Conservation (phyloP, 2,329 filamentous ascomycete genomes). For the Penicillium decumbens region DNA sequence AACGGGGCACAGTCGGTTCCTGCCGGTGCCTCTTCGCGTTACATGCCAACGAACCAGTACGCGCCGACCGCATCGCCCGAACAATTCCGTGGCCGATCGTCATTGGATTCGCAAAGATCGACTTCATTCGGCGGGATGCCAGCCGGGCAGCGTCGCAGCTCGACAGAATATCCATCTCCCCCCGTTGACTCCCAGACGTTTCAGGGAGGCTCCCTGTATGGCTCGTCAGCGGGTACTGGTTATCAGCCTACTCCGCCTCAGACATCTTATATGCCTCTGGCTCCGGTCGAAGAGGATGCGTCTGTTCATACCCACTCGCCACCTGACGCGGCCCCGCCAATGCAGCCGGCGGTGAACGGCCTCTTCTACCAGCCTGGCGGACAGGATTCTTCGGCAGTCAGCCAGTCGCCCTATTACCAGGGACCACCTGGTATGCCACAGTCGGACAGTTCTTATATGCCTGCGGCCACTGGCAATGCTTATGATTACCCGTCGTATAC, state of each 20-base stretch:
- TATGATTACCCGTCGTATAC: constrained; percentile 41
- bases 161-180: constrained; percentile 34
- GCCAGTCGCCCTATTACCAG: constrained; percentile 27
- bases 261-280: constrained; percentile 37
- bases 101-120: constrained; percentile 46
- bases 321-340: constrained; percentile 15
- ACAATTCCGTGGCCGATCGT: constrained; percentile 47
- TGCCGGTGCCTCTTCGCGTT: constrained; percentile 37
- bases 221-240: constrained; percentile 29
- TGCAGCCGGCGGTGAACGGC: constrained; percentile 25
- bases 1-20: constrained; percentile 33
- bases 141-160: constrained; percentile 34
- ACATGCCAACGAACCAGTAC: constrained; percentile 44
- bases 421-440: constrained; percentile 19
- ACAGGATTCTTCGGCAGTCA: constrained; percentile 5
- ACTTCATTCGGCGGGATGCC: constrained; percentile 32
- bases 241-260: constrained; percentile 39
- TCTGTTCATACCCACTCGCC: constrained; percentile 28
- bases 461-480: constrained; percentile 23
- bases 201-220: constrained; percentile 29
- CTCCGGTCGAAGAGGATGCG: constrained; percentile 39
- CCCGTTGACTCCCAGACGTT: constrained; percentile 33
- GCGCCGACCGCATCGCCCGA: constrained; percentile 51
- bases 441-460: constrained; percentile 20
- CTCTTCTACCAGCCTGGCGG: constrained; percentile 22